Evolutionary conservation across 148 eudicot genomes (phyloP).

Genomic region (Camellia granthamiana): DNA sequence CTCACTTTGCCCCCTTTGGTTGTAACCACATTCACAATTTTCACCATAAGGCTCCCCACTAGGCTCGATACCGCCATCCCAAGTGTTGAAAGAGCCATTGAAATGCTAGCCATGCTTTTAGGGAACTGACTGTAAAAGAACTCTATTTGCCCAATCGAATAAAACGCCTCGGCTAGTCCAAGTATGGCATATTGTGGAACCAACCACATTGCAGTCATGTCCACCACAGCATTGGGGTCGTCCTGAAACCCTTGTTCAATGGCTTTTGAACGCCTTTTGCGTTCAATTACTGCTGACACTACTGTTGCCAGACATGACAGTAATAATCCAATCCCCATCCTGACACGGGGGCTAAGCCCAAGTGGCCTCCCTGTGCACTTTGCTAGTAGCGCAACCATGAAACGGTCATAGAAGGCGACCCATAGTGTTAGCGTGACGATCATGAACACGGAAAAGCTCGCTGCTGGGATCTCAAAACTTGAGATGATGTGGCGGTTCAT

Average conservation of each 20-base stretch:
- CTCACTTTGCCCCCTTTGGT: constrained; percentile 21
- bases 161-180: constrained; percentile 37
- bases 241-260: constrained; percentile 29
- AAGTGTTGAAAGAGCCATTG: constrained; percentile 17
- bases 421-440: constrained; percentile 26
- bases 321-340: constrained; percentile 21
- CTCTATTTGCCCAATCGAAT: constrained; percentile 26
- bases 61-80: constrained; percentile 20
- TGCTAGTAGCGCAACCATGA: constrained; percentile 27
- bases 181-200: constrained; percentile 34
- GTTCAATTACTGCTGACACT: constrained; percentile 26
- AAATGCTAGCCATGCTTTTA: constrained; percentile 25
- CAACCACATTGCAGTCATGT: constrained; percentile 53
- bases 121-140: constrained; percentile 30
- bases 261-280: constrained; percentile 15
- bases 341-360: constrained; percentile 13
- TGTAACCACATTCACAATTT: constrained; percentile 11
- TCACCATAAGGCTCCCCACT: constrained; percentile 21
- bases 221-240: constrained; percentile 19
- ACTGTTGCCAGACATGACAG: constrained; percentile 5
- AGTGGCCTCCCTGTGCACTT: neutral
- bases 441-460: constrained; percentile 21
- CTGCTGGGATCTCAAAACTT: constrained; percentile 30
- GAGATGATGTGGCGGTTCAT: constrained; percentile 21
- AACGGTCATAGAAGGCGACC: constrained; percentile 38